Evolutionary conservation across 495 filamentous ascomycete genomes (phyloP).

Genomic region (Jackrogersella minutella): DNA sequence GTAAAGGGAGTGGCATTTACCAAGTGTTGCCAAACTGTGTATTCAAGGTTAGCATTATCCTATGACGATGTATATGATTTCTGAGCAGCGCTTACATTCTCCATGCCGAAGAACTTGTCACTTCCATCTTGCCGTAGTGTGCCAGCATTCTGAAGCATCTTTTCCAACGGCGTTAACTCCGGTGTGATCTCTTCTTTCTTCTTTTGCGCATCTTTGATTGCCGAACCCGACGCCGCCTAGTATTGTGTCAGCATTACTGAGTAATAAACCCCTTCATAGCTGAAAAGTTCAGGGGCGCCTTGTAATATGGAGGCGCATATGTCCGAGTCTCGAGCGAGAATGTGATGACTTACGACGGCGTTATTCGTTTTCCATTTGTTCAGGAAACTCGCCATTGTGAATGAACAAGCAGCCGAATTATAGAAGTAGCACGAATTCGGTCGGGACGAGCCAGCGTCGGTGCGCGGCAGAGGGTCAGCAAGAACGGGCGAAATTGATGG

Average conservation of each 20-base stretch:
- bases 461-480: conserved; percentile 39
- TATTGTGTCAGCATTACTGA: conserved; percentile 32
- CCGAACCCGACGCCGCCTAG: conserved; percentile 48
- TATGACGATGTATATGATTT: neutral
- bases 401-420: neutral
- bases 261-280: conserved; percentile 5
- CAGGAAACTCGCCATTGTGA: conserved; percentile 56
- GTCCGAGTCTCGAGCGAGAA: neutral
- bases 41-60: conserved; percentile 40
- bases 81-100: conserved; percentile 75
- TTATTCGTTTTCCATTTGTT: conserved; percentile 54
- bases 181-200: conserved; percentile 78
- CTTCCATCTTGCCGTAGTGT: conserved; percentile 85
- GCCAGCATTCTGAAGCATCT: conserved; percentile 80
- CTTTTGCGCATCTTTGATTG: conserved; percentile 51
- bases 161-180: conserved; percentile 82
- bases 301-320: neutral
- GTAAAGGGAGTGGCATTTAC: conserved; percentile 62
- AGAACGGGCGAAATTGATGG: conserved; percentile 23
- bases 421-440: conserved; percentile 16
- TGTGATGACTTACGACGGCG: conserved; percentile 38
- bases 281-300: conserved; percentile 1
- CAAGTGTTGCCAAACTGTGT: conserved; percentile 94
- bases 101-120: conserved; percentile 98
- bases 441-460: conserved; percentile 40